Base-by-base conservation (phyloP, 1,284 basidiomycete species). In the Sutorius eximius region DNA sequence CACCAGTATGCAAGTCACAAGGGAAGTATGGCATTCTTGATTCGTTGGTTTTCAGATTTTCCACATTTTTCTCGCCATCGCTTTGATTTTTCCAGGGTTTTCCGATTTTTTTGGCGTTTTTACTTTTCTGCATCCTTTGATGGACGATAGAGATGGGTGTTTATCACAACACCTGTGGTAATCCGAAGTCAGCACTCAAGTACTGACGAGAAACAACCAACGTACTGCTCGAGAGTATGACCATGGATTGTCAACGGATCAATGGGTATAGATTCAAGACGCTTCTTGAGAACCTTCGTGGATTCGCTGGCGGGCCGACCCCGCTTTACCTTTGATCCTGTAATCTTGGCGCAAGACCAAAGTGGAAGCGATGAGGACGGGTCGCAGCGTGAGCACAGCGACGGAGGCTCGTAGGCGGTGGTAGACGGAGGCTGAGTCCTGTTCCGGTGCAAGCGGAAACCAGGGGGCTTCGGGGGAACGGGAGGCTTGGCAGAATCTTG, bases 261-360 rank as follows among this genome's bases (percentile, higher is more conserved):
- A n/a, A 60, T 56, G 20, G 2, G 12, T 33, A 56, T 41, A 12
- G 51, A 45, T 18, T 47, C 40, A 33, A 60, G 49, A 20, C 49
- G 51, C 32, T 41, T 44, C 42, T 47, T 50, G 15, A 60, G 49
- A 34, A 32, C 32, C 42, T 42, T 61, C 2, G 20, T 59, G n/a
- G 48, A 46, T 36, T 34, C 48, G 10, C n/a, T 27, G n/a, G 18
- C n/a, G 13, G 36, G n/a, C 6, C 51, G 51, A 32, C 49, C 40
- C 13, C 18, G 44, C 48, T 59, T 60, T 37, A 11, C 33, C 15
- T n/a, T 45, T 37, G 29, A 61, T 30, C 46, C 34, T 30, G 52
- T 49, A 22, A 56, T 62, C 43, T 56, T 60, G 46, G 59, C 42
- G 18, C 60, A 60, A 3, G 49, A 47, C 49, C 57, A 56, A 32